These are phyloP conservation scores for Ilyonectria mors-panacis DNA, from an alignment of 2,329 filamentous ascomycete genomes.

Conservation along the genomic window DNA sequence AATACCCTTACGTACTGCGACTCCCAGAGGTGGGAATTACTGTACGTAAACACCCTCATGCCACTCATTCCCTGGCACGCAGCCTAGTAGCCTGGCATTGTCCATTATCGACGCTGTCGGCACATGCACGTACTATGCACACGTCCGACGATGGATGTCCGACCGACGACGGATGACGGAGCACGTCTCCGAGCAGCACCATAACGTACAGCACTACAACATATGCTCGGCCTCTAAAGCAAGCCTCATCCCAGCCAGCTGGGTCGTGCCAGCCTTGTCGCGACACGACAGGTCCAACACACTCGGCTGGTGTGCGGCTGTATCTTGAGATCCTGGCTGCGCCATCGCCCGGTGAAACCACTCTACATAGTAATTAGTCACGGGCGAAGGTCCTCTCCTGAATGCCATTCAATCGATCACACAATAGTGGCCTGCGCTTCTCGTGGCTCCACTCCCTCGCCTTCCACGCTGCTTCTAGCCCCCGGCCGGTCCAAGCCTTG, in stretches of 20 bases:
- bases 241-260: conserved; percentile 23
- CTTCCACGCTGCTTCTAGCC: conserved; percentile 23
- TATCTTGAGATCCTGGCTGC: conserved; percentile 10
- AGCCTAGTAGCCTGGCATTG: background rate
- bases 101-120: background rate
- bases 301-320: background rate
- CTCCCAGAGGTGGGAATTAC: conserved; percentile 2
- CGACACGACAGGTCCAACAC: conserved; percentile 12
- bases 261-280: conserved; percentile 27
- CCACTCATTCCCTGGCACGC: conserved; percentile 8
- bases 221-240: conserved; percentile 6
- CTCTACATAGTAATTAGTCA: conserved; percentile 13
- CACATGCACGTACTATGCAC: background rate
- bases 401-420: conserved; percentile 11
- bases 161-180: background rate
- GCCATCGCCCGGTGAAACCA: conserved; percentile 20
- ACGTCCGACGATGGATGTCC: background rate
- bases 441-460: conserved; percentile 10
- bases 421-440: conserved; percentile 8
- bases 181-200: background rate
- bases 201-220: conserved; percentile 6
- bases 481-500: background rate
- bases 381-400: conserved; percentile 6
- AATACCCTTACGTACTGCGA: conserved; percentile 28
- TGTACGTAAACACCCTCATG: conserved; percentile 29